A percentile compares a stretch with the other conserved stretches of the same genome.
phyloP scores from a whole-genome alignment of 2,329 filamentous ascomycete genomes.

The Harringtonia lauricola region DNA sequence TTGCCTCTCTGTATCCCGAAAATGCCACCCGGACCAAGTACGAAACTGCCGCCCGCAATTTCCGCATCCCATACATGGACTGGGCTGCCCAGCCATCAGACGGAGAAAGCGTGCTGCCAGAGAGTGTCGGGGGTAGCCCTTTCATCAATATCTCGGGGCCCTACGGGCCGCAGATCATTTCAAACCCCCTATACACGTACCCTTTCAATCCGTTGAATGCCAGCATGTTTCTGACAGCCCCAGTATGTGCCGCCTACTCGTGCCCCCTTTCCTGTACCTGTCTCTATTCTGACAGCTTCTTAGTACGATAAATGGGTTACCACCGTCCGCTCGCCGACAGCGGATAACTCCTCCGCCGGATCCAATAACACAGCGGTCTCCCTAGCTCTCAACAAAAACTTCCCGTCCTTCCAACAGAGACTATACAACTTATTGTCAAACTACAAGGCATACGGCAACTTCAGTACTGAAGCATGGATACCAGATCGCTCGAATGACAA shows the following conservation, averaged over 20 bases:
- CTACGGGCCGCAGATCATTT: constrained; percentile 41
- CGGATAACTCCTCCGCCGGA: constrained; percentile 25
- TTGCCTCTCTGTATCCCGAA: constrained; percentile 36
- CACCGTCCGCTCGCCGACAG: constrained; percentile 46
- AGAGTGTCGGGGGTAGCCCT: constrained; percentile 32
- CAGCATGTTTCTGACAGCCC: constrained; percentile 45
- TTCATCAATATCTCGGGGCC: constrained; percentile 42
- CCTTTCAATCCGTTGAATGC: constrained; percentile 48
- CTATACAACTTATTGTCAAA: constrained; percentile 57
- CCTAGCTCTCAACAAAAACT: constrained; percentile 37
- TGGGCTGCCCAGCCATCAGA: constrained; percentile 39
- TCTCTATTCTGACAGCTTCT: not conserved
- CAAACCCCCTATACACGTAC: constrained; percentile 52
- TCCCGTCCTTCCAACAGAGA: constrained; percentile 46
- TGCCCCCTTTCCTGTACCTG: too few relatives aligned
- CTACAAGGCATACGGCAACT: constrained; percentile 55
- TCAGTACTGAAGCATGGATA: constrained; percentile 60
- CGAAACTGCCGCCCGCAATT: constrained; percentile 35
- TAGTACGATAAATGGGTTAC: constrained; percentile 49
- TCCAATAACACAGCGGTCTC: constrained; percentile 52
- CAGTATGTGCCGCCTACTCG: constrained; percentile 33
- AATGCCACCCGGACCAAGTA: constrained; percentile 32
- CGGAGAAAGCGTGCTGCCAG: constrained; percentile 35
- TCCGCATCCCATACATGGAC: constrained; percentile 49
- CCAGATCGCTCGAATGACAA: constrained; percentile 30